Base-by-base conservation (phyloP, 331 rosid genomes). In the Acacia pycnantha region DNA sequence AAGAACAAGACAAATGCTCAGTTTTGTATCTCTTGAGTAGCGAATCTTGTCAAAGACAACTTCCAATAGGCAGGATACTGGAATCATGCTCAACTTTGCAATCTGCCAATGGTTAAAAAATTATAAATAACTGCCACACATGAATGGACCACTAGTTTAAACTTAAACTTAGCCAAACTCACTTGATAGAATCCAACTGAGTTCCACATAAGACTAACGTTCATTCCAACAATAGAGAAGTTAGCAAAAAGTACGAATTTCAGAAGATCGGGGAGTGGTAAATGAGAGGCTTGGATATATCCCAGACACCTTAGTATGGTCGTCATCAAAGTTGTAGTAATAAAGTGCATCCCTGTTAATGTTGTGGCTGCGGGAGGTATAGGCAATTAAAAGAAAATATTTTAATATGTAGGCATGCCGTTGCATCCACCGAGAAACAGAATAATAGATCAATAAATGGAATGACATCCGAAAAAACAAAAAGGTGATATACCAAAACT, bases 141-240 rank as follows among this genome's bases (percentile, higher is more conserved):
- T 29, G 77, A 76, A 70, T 12, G 43, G 74, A 81, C 65, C 48
- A 44, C 59, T 29, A 75, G 77, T 1, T 37, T 37, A 37, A 37
- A 37, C 37, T 5, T 54, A 81, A 83, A 71, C 47, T 46, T 56
- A 82, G 70, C 66, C 44, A 59, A 73, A 82, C 87, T 82, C 82
- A 90, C 95, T 88, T 93, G 94, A 84, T 93, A 85, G 86, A 87
- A 89, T 78, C 92, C 92, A 71, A 89, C 92, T n/a, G 95, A 93
- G 84, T 93, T 93, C 97, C 92, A 93, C 97, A 93, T 93, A 74
- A 93, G 85, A 82, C 95, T 93, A 70, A 93, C 90, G 22, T 93
- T 93, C 94, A 91, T 91, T 83, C 97, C 95, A 82, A 93, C 94
- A 67, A 93, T 85, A 21, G 95, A 93, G 90, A 93, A 91, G 84